A percentile compares a stretch with the other conserved stretches of the same genome.
Conservation (phyloP, 1,284 basidiomycete genomes). For the Apiotrichum sp. region DNA sequence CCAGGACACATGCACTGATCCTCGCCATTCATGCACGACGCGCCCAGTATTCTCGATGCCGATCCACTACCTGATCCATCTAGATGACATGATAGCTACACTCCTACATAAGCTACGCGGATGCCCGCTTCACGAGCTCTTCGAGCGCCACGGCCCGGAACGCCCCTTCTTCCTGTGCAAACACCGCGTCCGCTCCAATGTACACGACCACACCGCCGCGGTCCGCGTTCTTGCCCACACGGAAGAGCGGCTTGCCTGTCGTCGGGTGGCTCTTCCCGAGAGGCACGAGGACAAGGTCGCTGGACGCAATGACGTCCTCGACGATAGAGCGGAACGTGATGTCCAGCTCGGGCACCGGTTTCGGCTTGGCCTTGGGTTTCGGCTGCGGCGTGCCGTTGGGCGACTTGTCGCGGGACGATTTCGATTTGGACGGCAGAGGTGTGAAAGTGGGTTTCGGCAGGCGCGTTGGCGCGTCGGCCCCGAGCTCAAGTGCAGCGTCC, state of each 20-base stretch:
- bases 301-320: conserved; percentile 73
- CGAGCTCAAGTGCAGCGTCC: conserved; percentile 82
- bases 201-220: conserved; percentile 75
- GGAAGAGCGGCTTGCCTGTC: conserved; percentile 79
- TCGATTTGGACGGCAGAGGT: conserved; percentile 29
- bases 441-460: conserved; percentile 59
- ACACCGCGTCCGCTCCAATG: conserved; percentile 43
- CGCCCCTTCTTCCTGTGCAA: conserved; percentile 38
- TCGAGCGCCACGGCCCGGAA: conserved; percentile 43
- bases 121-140: conserved; percentile 25
- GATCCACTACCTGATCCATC: too few relatives aligned
- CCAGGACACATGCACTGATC: too few relatives aligned
- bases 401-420: not conserved
- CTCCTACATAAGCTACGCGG: not conserved
- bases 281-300: conserved; percentile 83
- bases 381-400: conserved; percentile 14
- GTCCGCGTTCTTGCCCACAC: conserved; percentile 67
- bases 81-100: too few relatives aligned
- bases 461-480: conserved; percentile 60
- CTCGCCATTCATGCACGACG: too few relatives aligned
- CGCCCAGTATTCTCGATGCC: too few relatives aligned
- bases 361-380: not conserved
- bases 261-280: conserved; percentile 71
- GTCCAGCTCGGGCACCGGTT: conserved; percentile 53
- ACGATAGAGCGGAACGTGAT: conserved; percentile 85